Evolutionary conservation across 768 basidiomycete species (phyloP).

Genomic region (Phanerochaete carnosa): DNA sequence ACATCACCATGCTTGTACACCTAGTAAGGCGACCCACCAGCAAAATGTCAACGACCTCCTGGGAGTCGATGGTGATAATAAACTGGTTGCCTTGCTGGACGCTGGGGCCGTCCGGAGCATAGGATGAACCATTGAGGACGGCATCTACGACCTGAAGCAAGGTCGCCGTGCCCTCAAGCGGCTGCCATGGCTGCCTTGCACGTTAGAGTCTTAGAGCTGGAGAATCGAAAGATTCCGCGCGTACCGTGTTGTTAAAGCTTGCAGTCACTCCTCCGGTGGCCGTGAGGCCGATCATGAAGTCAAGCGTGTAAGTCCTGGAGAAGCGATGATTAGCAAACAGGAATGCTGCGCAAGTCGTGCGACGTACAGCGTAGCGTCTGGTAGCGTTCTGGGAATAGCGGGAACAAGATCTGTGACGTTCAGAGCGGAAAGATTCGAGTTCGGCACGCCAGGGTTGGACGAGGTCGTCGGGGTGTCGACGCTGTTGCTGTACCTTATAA

Average conservation of each 20-base stretch:
- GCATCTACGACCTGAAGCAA: slow-evolving; percentile 16
- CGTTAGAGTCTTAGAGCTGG: neutral
- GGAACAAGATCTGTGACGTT: slow-evolving; percentile 5
- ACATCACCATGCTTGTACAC: neutral
- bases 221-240: neutral
- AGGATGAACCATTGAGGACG: slow-evolving; percentile 9
- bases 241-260: slow-evolving; percentile 28
- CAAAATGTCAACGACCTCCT: slow-evolving; percentile 21
- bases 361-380: neutral
- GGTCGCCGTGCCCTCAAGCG: slow-evolving; percentile 20
- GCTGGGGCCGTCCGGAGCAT: slow-evolving; percentile 12
- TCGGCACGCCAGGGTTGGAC: slow-evolving; percentile 9
- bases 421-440: neutral
- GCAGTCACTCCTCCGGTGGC: slow-evolving; percentile 10
- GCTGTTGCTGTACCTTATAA: neutral
- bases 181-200: slow-evolving; percentile 20
- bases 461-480: neutral
- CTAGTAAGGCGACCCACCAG: slow-evolving; percentile 9
- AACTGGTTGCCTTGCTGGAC: slow-evolving; percentile 18
- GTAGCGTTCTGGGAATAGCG: neutral
- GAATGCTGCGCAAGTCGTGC: slow-evolving; percentile 14
- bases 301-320: neutral
- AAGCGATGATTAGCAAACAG: slow-evolving; percentile 21
- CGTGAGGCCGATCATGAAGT: neutral
- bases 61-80: slow-evolving; percentile 20